Evolutionary conservation across 306 rosid genomes (phyloP).

Genomic region (Cotoneaster glaucophyllus): DNA sequence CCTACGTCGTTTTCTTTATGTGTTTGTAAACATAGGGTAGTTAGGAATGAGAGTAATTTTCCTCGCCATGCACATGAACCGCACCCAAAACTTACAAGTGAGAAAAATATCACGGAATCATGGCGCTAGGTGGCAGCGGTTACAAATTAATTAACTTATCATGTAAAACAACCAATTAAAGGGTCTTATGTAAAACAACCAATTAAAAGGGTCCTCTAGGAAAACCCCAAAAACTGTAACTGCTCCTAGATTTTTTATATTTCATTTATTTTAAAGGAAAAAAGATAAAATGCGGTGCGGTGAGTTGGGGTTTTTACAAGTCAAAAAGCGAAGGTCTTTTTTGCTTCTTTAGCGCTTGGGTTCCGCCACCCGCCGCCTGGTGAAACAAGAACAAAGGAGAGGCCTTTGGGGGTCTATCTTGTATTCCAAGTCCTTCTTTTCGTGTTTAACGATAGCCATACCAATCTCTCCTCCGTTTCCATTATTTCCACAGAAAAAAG

Average conservation of each 20-base stretch:
- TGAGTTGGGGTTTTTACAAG: not conserved
- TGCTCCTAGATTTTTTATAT: not conserved
- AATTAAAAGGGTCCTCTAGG: not conserved
- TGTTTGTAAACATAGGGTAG: no score
- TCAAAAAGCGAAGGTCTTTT: not conserved
- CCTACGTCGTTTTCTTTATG: no score
- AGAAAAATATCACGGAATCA: no score
- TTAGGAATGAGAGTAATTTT: no score
- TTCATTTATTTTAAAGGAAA: not conserved
- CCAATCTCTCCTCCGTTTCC: not conserved
- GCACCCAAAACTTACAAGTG: no score
- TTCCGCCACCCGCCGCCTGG: conserved; percentile 31
- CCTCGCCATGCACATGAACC: not conserved
- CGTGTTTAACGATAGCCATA: not conserved
- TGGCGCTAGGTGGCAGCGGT: no score
- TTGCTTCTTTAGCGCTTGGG: not conserved
- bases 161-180: no score
- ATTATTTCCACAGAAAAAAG: not conserved
- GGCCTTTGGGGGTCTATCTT: conserved; percentile 15
- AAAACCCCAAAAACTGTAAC: conserved; percentile 1
- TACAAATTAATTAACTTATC: no score
- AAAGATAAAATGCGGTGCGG: not conserved
- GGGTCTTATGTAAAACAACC: no score
- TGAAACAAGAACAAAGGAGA: conserved; percentile 2
- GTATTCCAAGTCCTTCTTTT: conserved; percentile 21